Conservation (phyloP, 257 asterid species). For the Haberlea rhodopensis region DNA sequence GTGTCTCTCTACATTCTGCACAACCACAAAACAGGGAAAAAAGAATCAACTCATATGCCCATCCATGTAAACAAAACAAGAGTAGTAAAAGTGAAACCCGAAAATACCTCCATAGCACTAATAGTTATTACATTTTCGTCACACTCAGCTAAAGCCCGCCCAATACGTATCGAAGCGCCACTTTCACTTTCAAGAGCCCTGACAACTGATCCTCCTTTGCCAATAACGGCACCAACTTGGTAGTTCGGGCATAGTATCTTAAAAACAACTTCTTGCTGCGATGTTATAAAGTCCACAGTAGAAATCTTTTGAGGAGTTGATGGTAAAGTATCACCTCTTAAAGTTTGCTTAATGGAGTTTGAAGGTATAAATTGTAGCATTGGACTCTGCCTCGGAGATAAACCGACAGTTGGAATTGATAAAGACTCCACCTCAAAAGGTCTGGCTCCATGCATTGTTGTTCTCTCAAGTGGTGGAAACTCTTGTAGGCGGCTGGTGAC, state of each 20-base stretch:
- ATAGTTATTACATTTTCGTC: conserved; percentile 59
- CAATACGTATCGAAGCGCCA: conserved; percentile 55
- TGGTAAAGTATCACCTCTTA: conserved; percentile 26
- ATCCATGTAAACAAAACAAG: conserved; percentile 23
- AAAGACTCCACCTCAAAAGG: conserved; percentile 34
- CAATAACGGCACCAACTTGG: conserved; percentile 61
- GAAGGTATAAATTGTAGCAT: conserved; percentile 35
- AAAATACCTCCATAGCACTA: conserved; percentile 58
- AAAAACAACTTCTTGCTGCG: conserved; percentile 49
- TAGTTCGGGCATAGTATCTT: conserved; percentile 64
- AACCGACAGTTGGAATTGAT: conserved; percentile 33
- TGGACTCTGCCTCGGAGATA: conserved; percentile 38
- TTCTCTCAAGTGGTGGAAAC: conserved; percentile 41
- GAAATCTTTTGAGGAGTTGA: conserved; percentile 34
- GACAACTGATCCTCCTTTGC: conserved; percentile 69
- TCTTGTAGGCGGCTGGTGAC: conserved; percentile 65
- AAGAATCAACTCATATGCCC: conserved; percentile 3
- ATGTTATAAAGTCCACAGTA: conserved; percentile 28
- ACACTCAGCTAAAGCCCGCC: conserved; percentile 47
- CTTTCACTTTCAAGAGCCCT: conserved; percentile 50
- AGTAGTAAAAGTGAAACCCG: background rate
- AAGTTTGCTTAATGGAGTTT: conserved; percentile 31
- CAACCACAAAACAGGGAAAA: conserved; percentile 20
- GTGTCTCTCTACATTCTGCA: conserved; percentile 46
- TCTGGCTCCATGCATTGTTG: conserved; percentile 29